Conservation (phyloP, 306 rosid species). For the Abrus pulchellus region DNA sequence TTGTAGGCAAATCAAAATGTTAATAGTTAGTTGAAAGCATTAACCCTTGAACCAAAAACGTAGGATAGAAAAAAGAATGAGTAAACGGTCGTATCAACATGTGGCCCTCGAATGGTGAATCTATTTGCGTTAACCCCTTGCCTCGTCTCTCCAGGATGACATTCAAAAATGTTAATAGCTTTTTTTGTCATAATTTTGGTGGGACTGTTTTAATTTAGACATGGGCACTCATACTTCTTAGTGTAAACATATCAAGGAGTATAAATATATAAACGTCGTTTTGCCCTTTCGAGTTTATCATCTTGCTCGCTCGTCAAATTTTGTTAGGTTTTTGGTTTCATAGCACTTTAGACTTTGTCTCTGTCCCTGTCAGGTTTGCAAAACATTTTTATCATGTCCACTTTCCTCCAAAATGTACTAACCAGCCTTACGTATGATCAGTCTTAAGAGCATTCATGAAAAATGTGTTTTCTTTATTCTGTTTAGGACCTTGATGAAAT, state of each 20-base stretch:
- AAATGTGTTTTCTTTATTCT: no score
- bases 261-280: neutral
- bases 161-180: conserved; percentile 5
- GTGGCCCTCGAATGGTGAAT: conserved; percentile 46
- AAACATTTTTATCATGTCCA: neutral
- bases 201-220: conserved; percentile 19
- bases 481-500: neutral
- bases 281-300: neutral
- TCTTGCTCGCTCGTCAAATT: neutral
- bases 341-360: neutral
- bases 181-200: conserved; percentile 24
- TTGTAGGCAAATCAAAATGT: conserved; percentile 20
- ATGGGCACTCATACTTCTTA: conserved; percentile 4
- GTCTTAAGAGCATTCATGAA: neutral
- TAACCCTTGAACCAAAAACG: conserved; percentile 8
- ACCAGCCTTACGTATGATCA: neutral
- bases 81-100: conserved; percentile 29
- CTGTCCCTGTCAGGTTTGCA: neutral
- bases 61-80: conserved; percentile 1
- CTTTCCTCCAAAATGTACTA: neutral
- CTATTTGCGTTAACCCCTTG: neutral
- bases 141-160: conserved; percentile 5
- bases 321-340: neutral
- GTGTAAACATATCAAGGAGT: conserved; percentile 20
- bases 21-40: conserved; percentile 33